Percentiles rank a stretch among this genome's conserved stretches.
phyloP scores from a whole-genome alignment of 192 early-diverging fungal species.

The Endogone sp. region DNA sequence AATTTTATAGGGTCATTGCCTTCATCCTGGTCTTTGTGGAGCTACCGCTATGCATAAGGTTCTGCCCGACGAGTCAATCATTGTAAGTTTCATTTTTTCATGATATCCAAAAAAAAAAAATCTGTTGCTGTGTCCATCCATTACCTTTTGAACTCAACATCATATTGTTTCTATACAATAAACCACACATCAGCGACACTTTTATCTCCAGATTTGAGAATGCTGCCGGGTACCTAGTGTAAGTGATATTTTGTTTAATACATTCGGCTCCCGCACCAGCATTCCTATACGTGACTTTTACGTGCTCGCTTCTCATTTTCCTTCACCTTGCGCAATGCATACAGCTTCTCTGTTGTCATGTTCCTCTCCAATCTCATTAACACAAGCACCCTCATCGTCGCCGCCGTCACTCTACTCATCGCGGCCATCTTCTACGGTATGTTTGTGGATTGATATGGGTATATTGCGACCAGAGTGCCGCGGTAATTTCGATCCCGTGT shows the following conservation, averaged over 20 bases:
- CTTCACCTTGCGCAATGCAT: too few relatives aligned
- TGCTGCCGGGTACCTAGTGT: constrained; percentile 41
- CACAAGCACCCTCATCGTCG: constrained; percentile 15
- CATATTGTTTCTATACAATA: too few relatives aligned
- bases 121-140: not conserved
- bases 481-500: too few relatives aligned
- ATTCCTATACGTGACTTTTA: not conserved
- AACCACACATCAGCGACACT: constrained; percentile 41
- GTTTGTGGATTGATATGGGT: too few relatives aligned
- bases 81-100: not conserved
- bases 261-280: not conserved
- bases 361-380: constrained; percentile 41
- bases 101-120: not conserved
- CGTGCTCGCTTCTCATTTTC: too few relatives aligned
- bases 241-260: constrained; percentile 20
- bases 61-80: constrained; percentile 40
- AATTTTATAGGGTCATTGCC: constrained; percentile 41
- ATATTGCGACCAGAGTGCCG: too few relatives aligned
- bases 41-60: constrained; percentile 48
- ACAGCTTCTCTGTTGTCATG: constrained; percentile 45
- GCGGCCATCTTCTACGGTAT: constrained; percentile 36
- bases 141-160: not conserved
- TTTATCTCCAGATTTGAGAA: constrained; percentile 44
- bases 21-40: constrained; percentile 47
- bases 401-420: constrained; percentile 32